Conservation (phyloP, 306 rosid species). For the Acacia acuminata region DNA sequence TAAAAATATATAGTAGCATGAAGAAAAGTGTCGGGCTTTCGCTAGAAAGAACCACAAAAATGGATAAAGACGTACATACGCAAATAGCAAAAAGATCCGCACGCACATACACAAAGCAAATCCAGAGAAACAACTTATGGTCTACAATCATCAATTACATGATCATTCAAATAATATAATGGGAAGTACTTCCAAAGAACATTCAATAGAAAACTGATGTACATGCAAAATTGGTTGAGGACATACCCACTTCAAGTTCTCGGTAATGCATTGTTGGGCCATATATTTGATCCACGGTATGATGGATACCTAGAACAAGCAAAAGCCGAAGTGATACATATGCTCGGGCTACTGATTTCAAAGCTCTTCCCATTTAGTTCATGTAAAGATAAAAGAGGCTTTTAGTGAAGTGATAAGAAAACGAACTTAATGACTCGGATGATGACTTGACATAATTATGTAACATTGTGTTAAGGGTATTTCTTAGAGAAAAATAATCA, state of each 20-base stretch:
- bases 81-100: conserved; percentile 14
- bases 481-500: background rate
- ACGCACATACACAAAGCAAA: conserved; percentile 18
- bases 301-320: conserved; percentile 76
- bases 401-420: background rate
- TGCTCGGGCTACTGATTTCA: conserved; percentile 14
- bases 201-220: conserved; percentile 24
- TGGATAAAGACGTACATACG: conserved; percentile 7
- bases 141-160: conserved; percentile 9
- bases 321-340: conserved; percentile 34
- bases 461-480: background rate
- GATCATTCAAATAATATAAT: conserved; percentile 1
- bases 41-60: conserved; percentile 19
- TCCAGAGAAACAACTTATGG: conserved; percentile 6
- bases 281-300: conserved; percentile 86
- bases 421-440: background rate
- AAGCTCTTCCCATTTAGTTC: background rate
- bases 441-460: background rate
- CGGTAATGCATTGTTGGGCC: conserved; percentile 79
- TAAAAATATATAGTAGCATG: background rate
- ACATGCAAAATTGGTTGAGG: conserved; percentile 24
- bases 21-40: conserved; percentile 10
- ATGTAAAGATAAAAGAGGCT: background rate
- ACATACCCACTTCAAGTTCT: conserved; percentile 85
- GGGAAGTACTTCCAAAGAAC: background rate